Base-by-base conservation (phyloP, 2,329 filamentous ascomycete genomes). In the Didymella sp. region DNA sequence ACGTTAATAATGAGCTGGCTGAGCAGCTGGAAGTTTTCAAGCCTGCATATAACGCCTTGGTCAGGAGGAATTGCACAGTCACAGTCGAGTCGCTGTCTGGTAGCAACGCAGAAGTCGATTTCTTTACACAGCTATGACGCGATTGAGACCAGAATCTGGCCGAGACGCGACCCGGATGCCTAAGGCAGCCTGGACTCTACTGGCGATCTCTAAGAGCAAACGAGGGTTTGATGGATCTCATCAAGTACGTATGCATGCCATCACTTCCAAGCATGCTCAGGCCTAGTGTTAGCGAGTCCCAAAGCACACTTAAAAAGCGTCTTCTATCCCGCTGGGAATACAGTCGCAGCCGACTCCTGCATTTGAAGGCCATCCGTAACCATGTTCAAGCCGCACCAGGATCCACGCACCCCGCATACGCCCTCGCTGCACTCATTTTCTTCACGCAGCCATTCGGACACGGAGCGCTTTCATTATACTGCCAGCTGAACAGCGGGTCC, bases 1-100 rank as follows among this genome's bases (percentile, higher is more conserved):
- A 22, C 9, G 7, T n/a, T 12, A 12, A 40, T 4, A 24, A 6
- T 7, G 21, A 40, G 21, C 6, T 19, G 19, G 21, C 38, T 35
- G 28, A 35, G 5, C 45, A 47, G 9, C 22, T 56, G 5, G 8
- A 33, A 24, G 22, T 56, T 8, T 56, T 56, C 35, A 46, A 40
- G 13, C 53, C 47, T 37, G 47, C 28, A 24, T 51, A 56, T 15
- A 42, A 46, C 9, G 47, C 47, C 9, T 42, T 56, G 11, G 12
- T 42, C 13, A 17, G 13, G 12, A 35, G 27, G 17, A n/a, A 31
- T 0, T 56, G 47, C 22, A 22, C 27, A 4, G 42, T 56, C 27
- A 42, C 42, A 4, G 35, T 56, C 13, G 42, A 51, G 9, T 41
- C 46, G 13, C 40, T 50, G 5, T 45, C 33, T 19, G 51, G 45